Conservation (phyloP, 148 eudicot genomes). For the Diospyros kaki region DNA sequence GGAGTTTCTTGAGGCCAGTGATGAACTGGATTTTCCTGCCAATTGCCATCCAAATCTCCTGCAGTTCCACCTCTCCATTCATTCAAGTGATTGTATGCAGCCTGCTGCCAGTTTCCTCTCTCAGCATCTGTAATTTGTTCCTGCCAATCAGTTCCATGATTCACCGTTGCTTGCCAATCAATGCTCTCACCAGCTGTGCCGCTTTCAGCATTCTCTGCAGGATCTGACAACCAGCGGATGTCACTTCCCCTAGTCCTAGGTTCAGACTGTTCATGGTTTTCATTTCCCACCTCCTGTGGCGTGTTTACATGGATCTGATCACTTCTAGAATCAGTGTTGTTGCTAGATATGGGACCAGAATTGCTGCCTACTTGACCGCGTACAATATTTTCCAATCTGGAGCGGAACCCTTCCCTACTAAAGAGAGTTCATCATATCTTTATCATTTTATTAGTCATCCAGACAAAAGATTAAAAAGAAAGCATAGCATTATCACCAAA, state of each 20-base stretch:
- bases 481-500: background rate
- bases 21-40: constrained; percentile 45
- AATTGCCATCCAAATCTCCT: constrained; percentile 34
- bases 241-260: constrained; percentile 37
- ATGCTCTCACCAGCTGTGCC: constrained; percentile 33
- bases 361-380: constrained; percentile 62
- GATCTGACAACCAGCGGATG: constrained; percentile 34
- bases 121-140: constrained; percentile 51
- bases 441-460: background rate
- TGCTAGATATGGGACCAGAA: constrained; percentile 40
- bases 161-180: constrained; percentile 31
- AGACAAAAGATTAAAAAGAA: no score
- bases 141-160: constrained; percentile 34
- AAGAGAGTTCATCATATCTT: background rate
- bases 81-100: constrained; percentile 38
- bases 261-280: constrained; percentile 40
- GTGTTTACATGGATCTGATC: constrained; percentile 37
- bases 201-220: constrained; percentile 32
- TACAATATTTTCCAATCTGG: constrained; percentile 61
- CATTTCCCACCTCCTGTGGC: constrained; percentile 38
- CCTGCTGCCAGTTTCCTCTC: constrained; percentile 37
- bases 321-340: constrained; percentile 35
- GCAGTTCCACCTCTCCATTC: constrained; percentile 46
- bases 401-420: constrained; percentile 76
- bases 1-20: constrained; percentile 43